Conservation (phyloP, 2,329 filamentous ascomycete species). For the Paecilomyces formosus region DNA sequence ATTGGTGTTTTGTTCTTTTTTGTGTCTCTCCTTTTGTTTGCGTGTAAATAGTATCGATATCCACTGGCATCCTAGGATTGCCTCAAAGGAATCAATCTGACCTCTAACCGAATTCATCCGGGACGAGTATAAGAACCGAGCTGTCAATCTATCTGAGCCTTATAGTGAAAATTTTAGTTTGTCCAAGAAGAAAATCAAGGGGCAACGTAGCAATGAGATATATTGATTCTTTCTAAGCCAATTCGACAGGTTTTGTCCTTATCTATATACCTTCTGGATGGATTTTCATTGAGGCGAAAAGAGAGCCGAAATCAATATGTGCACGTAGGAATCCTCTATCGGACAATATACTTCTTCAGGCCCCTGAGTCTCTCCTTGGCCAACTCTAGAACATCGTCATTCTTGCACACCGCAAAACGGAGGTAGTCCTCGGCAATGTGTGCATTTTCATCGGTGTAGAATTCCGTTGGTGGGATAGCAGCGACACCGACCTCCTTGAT, state of each 20-base stretch:
- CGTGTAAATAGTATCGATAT: too few species aligned
- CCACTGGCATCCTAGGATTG: too few species aligned
- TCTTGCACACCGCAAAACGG: conserved; percentile 93
- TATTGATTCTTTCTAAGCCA: neutral
- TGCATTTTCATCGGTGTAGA: conserved; percentile 80
- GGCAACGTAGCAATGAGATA: neutral
- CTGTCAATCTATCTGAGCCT: too few species aligned
- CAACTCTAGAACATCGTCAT: conserved; percentile 72
- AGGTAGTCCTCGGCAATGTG: conserved; percentile 88
- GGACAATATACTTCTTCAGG: conserved; percentile 61
- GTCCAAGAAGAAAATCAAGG: too few species aligned
- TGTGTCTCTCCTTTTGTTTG: too few species aligned
- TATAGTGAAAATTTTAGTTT: too few species aligned
- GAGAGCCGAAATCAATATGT: neutral
- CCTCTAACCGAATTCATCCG: too few species aligned
- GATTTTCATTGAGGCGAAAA: neutral
- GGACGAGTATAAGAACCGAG: too few species aligned
- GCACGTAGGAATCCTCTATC: conserved; percentile 8
- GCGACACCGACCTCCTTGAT: conserved; percentile 95
- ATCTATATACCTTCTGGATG: neutral
- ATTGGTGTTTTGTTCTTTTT: too few species aligned
- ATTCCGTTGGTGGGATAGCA: conserved; percentile 93
- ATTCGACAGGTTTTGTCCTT: neutral
- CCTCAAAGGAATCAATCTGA: too few species aligned
- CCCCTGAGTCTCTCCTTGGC: conserved; percentile 69